A percentile compares a stretch with the other conserved stretches of the same genome.
Conservation (phyloP, 805 yeast genomes). For the Priceomyces medius region DNA sequence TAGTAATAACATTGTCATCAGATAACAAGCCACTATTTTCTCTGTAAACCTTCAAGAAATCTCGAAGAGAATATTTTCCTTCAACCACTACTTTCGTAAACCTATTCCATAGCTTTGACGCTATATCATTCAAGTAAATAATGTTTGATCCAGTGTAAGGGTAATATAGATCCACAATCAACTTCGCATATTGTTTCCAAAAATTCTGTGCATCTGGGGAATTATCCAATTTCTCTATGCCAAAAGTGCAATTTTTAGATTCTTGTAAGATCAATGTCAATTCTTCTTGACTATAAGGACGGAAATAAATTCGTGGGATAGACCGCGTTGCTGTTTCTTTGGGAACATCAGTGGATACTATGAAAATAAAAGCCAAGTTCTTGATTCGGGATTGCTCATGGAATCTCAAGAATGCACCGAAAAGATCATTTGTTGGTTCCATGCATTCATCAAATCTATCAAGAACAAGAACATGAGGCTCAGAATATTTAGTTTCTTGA, state of each 20-base stretch:
- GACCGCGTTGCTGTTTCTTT: conserved; percentile 34
- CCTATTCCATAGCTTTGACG: conserved; percentile 32
- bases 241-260: conserved; percentile 25
- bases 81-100: conserved; percentile 26
- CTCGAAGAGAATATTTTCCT: conserved; percentile 21
- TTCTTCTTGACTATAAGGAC: conserved; percentile 36
- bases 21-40: conserved; percentile 27
- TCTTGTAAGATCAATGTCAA: conserved; percentile 37
- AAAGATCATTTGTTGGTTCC: conserved; percentile 41
- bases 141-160: conserved; percentile 47
- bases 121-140: conserved; percentile 30
- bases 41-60: conserved; percentile 35
- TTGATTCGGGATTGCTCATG: conserved; percentile 38
- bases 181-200: conserved; percentile 43
- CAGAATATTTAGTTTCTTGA: conserved; percentile 24
- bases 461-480: conserved; percentile 44
- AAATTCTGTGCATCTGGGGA: conserved; percentile 20
- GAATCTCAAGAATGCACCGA: conserved; percentile 39
- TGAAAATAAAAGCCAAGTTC: conserved; percentile 38
- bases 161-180: conserved; percentile 45
- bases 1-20: conserved; percentile 30
- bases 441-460: conserved; percentile 49
- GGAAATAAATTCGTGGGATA: conserved; percentile 42
- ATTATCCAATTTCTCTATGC: conserved; percentile 14
- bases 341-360: conserved; percentile 41